Conservation (phyloP, 805 yeast genomes). For the Diddensiella santjacobensis region DNA sequence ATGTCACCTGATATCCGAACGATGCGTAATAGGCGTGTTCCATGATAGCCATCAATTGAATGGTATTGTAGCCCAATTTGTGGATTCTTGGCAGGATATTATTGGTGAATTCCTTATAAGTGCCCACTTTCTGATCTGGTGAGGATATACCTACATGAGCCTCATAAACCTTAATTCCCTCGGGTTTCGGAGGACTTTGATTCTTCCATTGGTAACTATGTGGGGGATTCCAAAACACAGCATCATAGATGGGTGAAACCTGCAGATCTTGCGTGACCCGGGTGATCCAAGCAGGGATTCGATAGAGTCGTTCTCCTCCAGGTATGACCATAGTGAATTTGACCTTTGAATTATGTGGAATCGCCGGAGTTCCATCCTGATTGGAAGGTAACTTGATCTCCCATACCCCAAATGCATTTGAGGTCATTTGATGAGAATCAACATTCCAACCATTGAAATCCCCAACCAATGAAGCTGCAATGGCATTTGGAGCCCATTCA, state of each 20-base stretch:
- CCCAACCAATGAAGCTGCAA: slow-evolving; percentile 73
- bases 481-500: slow-evolving; percentile 92
- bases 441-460: slow-evolving; percentile 87
- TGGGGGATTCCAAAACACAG: slow-evolving; percentile 88
- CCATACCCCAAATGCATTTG: slow-evolving; percentile 71
- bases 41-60: slow-evolving; percentile 97
- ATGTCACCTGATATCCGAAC: slow-evolving; percentile 95
- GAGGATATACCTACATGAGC: slow-evolving; percentile 93
- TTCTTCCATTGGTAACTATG: slow-evolving; percentile 57
- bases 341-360: slow-evolving; percentile 77
- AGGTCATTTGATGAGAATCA: slow-evolving; percentile 47
- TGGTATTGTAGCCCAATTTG: slow-evolving; percentile 83
- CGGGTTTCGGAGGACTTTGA: slow-evolving; percentile 53
- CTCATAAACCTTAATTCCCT: slow-evolving; percentile 74
- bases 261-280: slow-evolving; percentile 67
- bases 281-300: slow-evolving; percentile 86
- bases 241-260: slow-evolving; percentile 60
- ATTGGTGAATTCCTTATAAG: slow-evolving; percentile 78
- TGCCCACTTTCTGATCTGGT: slow-evolving; percentile 79
- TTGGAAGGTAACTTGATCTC: slow-evolving; percentile 53
- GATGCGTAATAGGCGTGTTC: slow-evolving; percentile 98
- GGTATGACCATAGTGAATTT: slow-evolving; percentile 58
- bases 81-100: slow-evolving; percentile 81
- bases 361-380: slow-evolving; percentile 53
- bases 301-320: slow-evolving; percentile 65